These are phyloP conservation scores for Somion occarium DNA, from an alignment of 1,284 basidiomycete genomes.

Conservation along the genomic window DNA sequence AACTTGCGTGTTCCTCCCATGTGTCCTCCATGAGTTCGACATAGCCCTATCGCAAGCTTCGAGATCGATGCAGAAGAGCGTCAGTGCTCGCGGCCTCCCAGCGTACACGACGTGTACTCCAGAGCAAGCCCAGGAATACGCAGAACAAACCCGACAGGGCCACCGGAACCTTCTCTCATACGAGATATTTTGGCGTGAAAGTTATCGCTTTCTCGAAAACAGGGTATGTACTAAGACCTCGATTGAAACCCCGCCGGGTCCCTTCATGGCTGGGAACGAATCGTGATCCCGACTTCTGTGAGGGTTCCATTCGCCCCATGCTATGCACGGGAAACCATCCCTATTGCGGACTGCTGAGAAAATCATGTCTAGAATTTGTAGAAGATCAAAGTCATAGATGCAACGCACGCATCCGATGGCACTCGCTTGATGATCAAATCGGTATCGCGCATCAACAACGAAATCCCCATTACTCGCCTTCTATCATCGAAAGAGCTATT, in stretches of 20 bases:
- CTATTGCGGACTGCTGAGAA: background rate
- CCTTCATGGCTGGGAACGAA: conserved; percentile 1
- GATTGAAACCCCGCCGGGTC: background rate
- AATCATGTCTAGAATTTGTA: background rate
- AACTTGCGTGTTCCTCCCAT: no score
- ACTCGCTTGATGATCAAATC: background rate
- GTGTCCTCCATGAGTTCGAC: no score
- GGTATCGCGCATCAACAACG: conserved; percentile 15
- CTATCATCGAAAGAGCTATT: background rate
- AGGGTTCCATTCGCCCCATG: background rate
- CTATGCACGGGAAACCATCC: no score
- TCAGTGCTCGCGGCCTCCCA: background rate
- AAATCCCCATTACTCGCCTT: background rate
- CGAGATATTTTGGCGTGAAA: conserved; percentile 3
- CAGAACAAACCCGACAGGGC: background rate
- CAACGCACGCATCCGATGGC: background rate
- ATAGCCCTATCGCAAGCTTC: no score
- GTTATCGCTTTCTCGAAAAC: background rate
- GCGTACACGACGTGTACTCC: background rate
- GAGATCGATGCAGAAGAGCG: no score
- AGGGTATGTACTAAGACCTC: conserved; percentile 5
- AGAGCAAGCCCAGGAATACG: background rate
- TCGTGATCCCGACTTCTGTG: background rate
- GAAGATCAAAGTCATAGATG: background rate
- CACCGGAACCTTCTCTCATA: background rate